A percentile compares a stretch with the other conserved stretches of the same genome.
These are phyloP conservation scores for Arachis monticola DNA, from an alignment of 331 rosid genomes.

Conservation along the genomic window DNA sequence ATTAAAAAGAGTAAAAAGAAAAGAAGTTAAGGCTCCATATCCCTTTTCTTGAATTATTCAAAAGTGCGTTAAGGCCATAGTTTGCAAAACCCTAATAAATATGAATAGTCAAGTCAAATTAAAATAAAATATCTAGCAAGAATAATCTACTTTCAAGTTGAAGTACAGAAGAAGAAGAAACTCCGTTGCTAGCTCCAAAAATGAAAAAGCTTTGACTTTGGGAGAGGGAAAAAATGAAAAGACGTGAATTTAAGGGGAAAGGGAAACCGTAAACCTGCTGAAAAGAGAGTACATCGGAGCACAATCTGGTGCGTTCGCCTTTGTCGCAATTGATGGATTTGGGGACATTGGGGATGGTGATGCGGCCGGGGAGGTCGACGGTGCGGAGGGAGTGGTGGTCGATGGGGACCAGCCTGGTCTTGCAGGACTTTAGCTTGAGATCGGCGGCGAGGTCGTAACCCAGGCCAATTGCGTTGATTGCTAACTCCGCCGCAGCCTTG, in stretches of 20 bases:
- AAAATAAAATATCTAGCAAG: background rate
- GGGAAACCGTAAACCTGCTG: conserved; percentile 54
- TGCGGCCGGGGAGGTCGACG: conserved; percentile 59
- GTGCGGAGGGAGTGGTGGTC: conserved; percentile 50
- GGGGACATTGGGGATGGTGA: conserved; percentile 71
- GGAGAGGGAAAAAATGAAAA: background rate
- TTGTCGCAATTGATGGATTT: conserved; percentile 78
- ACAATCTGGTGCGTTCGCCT: conserved; percentile 80
- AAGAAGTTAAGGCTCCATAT: background rate
- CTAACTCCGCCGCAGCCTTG: conserved; percentile 45
- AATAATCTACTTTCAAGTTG: background rate
- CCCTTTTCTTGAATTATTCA: background rate
- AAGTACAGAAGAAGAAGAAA: background rate
- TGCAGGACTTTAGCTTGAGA: conserved; percentile 69
- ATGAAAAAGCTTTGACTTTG: background rate
- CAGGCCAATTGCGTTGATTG: conserved; percentile 60
- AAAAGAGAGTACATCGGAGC: conserved; percentile 77
- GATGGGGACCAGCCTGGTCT: conserved; percentile 53
- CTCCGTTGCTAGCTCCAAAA: background rate
- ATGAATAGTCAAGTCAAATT: background rate
- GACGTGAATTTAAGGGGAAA: background rate
- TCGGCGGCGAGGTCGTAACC: conserved; percentile 80
- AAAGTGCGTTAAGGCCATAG: background rate
- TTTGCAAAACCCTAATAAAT: background rate
- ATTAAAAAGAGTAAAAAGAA: background rate